These are phyloP conservation scores for Phoma herbarum DNA, from an alignment of 2,329 filamentous ascomycete genomes.

Conservation along the genomic window DNA sequence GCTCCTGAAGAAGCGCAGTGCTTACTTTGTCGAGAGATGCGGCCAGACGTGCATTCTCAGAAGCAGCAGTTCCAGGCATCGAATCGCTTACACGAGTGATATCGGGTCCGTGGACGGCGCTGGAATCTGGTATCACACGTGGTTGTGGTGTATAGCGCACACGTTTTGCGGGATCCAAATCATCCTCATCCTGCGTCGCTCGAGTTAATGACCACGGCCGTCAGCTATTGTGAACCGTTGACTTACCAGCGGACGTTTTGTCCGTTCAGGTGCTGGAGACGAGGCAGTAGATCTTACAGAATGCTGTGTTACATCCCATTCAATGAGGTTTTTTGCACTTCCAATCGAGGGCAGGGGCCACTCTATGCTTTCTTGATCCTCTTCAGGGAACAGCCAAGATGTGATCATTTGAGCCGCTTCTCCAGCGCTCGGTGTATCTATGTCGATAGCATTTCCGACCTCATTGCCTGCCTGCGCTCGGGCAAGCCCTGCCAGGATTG, in stretches of 20 bases:
- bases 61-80: conserved; percentile 40
- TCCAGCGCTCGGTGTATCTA: conserved; percentile 36
- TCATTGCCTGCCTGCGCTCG: conserved; percentile 37
- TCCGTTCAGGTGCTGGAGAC: conserved; percentile 31
- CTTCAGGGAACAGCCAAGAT: conserved; percentile 30
- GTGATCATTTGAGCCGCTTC: conserved; percentile 40
- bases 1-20: conserved; percentile 12
- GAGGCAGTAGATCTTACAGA: conserved; percentile 27
- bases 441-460: conserved; percentile 46
- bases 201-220: conserved; percentile 1
- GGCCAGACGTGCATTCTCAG: conserved; percentile 20
- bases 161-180: conserved; percentile 43
- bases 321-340: conserved; percentile 41
- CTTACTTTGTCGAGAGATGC: conserved; percentile 24
- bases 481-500: conserved; percentile 49
- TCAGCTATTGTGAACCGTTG: no score
- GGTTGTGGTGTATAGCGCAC: conserved; percentile 48
- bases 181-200: conserved; percentile 31
- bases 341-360: conserved; percentile 47
- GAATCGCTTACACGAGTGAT: conserved; percentile 56
- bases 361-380: conserved; percentile 16
- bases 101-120: conserved; percentile 31
- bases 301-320: conserved; percentile 37
- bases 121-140: conserved; percentile 16
- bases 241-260: conserved; percentile 43